Base-by-base conservation (phyloP, 768 basidiomycete genomes). In the Tricholoma sp. region DNA sequence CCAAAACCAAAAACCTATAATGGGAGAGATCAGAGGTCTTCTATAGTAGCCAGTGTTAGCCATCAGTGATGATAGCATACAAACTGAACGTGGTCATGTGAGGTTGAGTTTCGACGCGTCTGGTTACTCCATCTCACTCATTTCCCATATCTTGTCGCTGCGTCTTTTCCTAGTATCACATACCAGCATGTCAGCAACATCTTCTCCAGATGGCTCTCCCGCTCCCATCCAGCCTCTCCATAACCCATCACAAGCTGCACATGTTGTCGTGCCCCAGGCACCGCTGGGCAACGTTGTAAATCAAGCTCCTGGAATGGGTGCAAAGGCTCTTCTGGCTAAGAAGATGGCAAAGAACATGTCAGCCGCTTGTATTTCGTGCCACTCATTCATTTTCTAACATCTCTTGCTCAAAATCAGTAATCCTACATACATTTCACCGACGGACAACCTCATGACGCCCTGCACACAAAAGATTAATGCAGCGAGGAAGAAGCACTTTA, bases 401-500 rank as follows among this genome's bases (percentile, higher is more conserved):
- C 59, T 37, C 41, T 19, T 54, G 14, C 14, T 29, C 41, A 18
- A 12, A 19, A 21, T n/a, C 68, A 94, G 93, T 70, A 97, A 97
- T 70, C 88, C 91, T 19, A 84, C 83, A 32, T 93, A 83, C 67
- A 78, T 95, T 66, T 98, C 96, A 16, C 96, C 96, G 2, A 97
- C 96, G 8, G 96, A 99, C 71, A 91, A 89, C 68, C 79, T 98
- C 72, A 84, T 98, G 80, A 96, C 94, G 2, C 96, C 96, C 3
- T 85, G 85, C 69, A 91, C 94, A 5, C 89, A 94, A 73, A 98
- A 98, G 72, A 81, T 98, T 53, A 88, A 79, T 51, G 90, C 89
- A 16, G 88, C 89, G 3, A 95, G 85, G 81, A 94, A 96, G 80
- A 92, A 93, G 73, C 93, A 92, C 66, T 98, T 97, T 69, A 76